Conservation (phyloP, 1,139 yeast species). For the Scheffersomyces insectosa region DNA sequence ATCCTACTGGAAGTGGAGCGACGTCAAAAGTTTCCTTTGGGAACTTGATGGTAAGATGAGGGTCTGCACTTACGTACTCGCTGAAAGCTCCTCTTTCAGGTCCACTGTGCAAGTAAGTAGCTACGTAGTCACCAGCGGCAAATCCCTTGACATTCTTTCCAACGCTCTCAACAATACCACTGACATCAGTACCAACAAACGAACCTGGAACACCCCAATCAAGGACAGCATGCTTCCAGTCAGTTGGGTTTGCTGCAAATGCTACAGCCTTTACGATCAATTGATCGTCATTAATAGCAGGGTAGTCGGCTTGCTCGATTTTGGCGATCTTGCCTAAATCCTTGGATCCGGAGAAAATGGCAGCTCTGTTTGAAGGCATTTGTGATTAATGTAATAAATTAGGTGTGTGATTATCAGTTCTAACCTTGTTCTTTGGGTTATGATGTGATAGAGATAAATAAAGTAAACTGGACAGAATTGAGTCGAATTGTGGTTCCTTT, state of each 20-base stretch:
- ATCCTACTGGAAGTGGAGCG: conserved; percentile 16
- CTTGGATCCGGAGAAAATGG: conserved; percentile 22
- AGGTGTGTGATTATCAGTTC: no score
- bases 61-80: conserved; percentile 50
- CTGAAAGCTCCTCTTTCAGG: conserved; percentile 59
- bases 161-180: conserved; percentile 57
- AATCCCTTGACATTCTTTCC: conserved; percentile 58
- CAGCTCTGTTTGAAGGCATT: conserved; percentile 19
- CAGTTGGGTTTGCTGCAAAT: conserved; percentile 69
- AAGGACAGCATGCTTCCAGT: conserved; percentile 59
- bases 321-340: conserved; percentile 21
- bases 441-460: no score
- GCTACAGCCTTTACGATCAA: conserved; percentile 56
- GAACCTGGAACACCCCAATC: conserved; percentile 45
- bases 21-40: conserved; percentile 11
- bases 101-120: conserved; percentile 27
- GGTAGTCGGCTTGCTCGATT: conserved; percentile 32
- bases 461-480: no score
- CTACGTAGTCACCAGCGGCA: conserved; percentile 54
- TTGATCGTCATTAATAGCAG: conserved; percentile 39
- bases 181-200: conserved; percentile 56
- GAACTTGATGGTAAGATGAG: conserved; percentile 34
- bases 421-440: no score
- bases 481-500: no score
- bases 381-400: no score